These are phyloP conservation scores for Durotheca rogersii DNA, from an alignment of 495 filamentous ascomycete species.

Conservation along the genomic window DNA sequence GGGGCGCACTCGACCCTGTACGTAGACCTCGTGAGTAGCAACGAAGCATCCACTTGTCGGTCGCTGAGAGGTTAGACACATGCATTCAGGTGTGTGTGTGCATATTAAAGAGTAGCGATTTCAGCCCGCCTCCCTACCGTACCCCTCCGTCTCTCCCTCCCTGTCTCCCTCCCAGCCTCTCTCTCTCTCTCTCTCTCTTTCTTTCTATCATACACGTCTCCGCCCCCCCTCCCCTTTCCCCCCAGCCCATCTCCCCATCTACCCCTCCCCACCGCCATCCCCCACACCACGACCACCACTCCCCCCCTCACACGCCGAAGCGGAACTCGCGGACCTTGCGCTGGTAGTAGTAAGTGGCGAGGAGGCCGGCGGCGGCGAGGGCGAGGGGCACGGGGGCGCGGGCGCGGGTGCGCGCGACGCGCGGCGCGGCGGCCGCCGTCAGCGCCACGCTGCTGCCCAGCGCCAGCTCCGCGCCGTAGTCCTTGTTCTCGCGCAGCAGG, in stretches of 20 bases:
- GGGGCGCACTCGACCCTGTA: no score
- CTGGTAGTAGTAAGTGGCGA: conserved; percentile 31
- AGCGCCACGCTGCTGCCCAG: conserved; percentile 28
- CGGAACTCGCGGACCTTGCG: conserved; percentile 29
- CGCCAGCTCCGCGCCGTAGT: conserved; percentile 32
- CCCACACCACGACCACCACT: neutral
- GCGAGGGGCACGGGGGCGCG: conserved; percentile 28
- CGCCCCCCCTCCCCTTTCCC: neutral
- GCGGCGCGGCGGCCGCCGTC: conserved; percentile 20
- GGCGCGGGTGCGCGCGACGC: conserved; percentile 24
- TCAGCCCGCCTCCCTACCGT: no score
- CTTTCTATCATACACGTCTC: no score
- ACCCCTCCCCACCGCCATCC: no score
- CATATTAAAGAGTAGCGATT: no score
- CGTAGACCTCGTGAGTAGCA: no score
- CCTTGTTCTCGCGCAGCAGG: conserved; percentile 29
- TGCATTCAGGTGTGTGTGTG: no score
- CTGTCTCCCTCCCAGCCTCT: no score
- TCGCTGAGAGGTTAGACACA: no score
- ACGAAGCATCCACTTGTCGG: no score
- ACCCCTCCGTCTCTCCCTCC: no score
- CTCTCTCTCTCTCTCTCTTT: no score
- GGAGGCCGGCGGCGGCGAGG: conserved; percentile 15
- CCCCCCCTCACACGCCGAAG: conserved; percentile 15
- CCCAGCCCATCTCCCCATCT: neutral